Evolutionary conservation across 2,329 filamentous ascomycete genomes (phyloP), one percentile per base, ranked within the genome.

Genomic region (Zalaria obscura): DNA sequence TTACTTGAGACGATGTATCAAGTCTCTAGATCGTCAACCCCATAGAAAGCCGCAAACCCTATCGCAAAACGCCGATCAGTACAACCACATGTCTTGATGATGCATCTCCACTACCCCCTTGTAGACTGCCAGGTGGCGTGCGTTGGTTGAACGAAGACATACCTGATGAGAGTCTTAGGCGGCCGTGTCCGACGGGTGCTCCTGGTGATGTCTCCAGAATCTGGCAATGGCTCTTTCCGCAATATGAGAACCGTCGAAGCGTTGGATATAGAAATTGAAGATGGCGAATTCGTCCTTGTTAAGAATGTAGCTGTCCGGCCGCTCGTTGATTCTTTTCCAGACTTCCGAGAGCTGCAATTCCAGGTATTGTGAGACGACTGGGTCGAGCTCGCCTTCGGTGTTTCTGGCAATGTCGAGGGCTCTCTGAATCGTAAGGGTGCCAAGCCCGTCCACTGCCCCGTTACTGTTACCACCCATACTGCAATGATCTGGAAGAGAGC

Each of bases 231-330:
- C 72, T 40, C 60, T 62, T 50, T 68, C 66, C 25, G 72, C 67
- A 38, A 72, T 53, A 26, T 60, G 55, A 10, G 63, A 64, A 45
- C 74, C 73, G 27, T 65, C 58, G 55, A 81, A 86, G 6, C 80
- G 73, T 47, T 72, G 62, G 47, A 83, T 79, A 59, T 82, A 89
- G 61, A 80, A 89, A 66, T 91, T 93, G 74, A 93, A 87, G 45
- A 93, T 71, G 41, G 83, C 76, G 54, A 91, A 93, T 62, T 93
- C 85, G 60, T 85, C 77, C 47, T 72, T 68, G 29, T 68, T 76
- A 66, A 93, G 77, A 48, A 91, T 61, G 60, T 89, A 93, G n/a
- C 68, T 67, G 39, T 73, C 63, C 1, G 82, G 82, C 28, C 79
- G 66, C 3, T 68, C 66, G 51, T 78, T 64, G 43, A 93, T 71